Evolutionary conservation across 345 rosid genomes (phyloP), one percentile per base, ranked within the genome.

Genomic region (Streptanthus diversifolius): DNA sequence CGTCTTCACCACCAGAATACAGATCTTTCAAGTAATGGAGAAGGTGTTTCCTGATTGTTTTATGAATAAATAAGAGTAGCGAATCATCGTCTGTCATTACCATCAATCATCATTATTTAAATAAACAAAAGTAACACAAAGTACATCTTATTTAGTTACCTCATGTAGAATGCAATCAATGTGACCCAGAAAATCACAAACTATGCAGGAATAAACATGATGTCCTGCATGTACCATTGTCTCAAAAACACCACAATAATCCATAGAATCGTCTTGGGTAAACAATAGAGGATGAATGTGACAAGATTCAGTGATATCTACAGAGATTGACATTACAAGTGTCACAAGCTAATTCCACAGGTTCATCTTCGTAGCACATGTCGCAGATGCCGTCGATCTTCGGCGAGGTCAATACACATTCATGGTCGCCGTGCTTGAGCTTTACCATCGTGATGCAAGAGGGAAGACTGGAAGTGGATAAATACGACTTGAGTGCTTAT

Each of bases 161-260:
- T 57, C 12, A 11, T 14, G 14, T 11, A 72, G 24, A 27, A 58
- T 51, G 17, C 82, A 75, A 53, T 75, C 57, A 22, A 71, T 48
- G 32, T 29, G 32, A 0, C 32, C 32, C 0, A 29, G 5, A 67
- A n/a, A 71, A 21, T 11, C 39, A 59, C 77, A 62, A 36, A 55
- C 60, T 35, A 55, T 3, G 5, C 80, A 76, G 1, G 22, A 71
- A 39, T 67, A 76, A 30, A 49, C 63, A 39, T 22, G 58, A 62
- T 71, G 63, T 19, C 36, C 48, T 3, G 14, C 24, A 3, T 27
- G 19, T 30, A 59, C 43, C 11, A 11, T 41, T 33, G 65, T 49
- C 53, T 61, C 70, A 24, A 77, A 78, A 3, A 39, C 51, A n/a
- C 57, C 68, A 43, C 77, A 72, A 8, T 53, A 72, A 53, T 71